These are phyloP conservation scores for Ophidiomyces ophidiicola DNA, from an alignment of 2,329 filamentous ascomycete species.

Conservation along the genomic window DNA sequence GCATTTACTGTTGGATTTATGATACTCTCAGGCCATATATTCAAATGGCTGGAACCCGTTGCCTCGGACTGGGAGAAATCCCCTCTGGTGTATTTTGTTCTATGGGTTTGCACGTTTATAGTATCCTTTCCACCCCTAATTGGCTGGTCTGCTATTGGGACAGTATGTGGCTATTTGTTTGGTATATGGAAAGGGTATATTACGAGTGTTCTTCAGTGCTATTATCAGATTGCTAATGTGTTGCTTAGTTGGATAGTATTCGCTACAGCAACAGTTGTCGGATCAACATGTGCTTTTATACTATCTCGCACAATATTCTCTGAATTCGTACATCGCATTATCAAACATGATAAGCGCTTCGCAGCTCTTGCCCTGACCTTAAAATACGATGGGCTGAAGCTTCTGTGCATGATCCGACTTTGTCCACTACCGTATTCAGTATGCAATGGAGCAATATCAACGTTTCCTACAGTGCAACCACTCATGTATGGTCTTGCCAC, in stretches of 20 bases:
- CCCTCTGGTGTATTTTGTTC: constrained; percentile 57
- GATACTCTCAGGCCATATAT: constrained; percentile 67
- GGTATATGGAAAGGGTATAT: constrained; percentile 59
- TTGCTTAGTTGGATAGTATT: constrained; percentile 65
- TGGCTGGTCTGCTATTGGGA: constrained; percentile 69
- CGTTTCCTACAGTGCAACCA: constrained; percentile 76
- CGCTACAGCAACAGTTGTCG: constrained; percentile 62
- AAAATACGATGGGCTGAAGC: constrained; percentile 76
- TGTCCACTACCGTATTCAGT: constrained; percentile 88
- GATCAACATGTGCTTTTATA: constrained; percentile 67
- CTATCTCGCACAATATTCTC: constrained; percentile 68
- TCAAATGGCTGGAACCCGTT: constrained; percentile 58
- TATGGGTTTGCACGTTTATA: constrained; percentile 62
- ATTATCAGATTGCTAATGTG: too few relatives aligned
- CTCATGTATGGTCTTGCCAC: constrained; percentile 69
- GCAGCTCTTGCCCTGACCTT: constrained; percentile 77
- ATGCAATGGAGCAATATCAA: constrained; percentile 87
- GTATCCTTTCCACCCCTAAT: constrained; percentile 79
- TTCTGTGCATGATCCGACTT: constrained; percentile 81
- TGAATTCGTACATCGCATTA: constrained; percentile 63
- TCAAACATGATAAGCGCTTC: constrained; percentile 75
- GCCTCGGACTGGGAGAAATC: constrained; percentile 67
- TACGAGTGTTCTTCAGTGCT: too few relatives aligned
- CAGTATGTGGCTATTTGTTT: constrained; percentile 58
- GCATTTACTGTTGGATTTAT: constrained; percentile 56